Conservation (phyloP, 768 basidiomycete genomes). For the Mycena haematopus region DNA sequence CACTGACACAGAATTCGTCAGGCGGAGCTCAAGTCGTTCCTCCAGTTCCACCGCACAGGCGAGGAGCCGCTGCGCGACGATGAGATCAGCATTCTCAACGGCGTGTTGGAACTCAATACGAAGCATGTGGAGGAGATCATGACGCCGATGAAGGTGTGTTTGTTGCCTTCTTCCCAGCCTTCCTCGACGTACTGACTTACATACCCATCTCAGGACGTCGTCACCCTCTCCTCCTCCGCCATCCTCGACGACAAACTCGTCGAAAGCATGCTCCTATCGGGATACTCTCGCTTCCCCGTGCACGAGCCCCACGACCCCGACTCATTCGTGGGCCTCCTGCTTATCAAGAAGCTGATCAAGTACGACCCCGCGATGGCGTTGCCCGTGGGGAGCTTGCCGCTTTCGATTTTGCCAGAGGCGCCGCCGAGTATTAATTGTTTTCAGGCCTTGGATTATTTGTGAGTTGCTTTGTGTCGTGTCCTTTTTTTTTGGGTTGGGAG, state of each 20-base stretch:
- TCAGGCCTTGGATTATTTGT: constrained; percentile 80
- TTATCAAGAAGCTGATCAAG: neutral
- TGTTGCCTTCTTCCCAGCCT: neutral
- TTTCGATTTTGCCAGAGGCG: constrained; percentile 91
- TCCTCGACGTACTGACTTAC: neutral
- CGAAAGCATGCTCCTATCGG: neutral
- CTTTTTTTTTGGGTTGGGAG: too few relatives aligned
- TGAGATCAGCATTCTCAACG: constrained; percentile 82
- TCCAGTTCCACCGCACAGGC: constrained; percentile 79
- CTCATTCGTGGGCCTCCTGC: neutral
- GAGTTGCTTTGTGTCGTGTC: too few relatives aligned
- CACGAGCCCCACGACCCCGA: neutral
- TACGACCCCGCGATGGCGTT: constrained; percentile 87
- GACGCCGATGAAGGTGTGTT: constrained; percentile 74
- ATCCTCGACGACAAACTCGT: neutral
- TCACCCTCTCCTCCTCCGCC: neutral
- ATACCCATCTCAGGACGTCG: neutral
- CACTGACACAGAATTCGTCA: neutral
- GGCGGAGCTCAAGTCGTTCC: constrained; percentile 69
- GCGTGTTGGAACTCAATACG: constrained; percentile 77
- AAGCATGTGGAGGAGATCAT: constrained; percentile 71
- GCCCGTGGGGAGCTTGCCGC: constrained; percentile 74
- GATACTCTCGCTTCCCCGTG: neutral
- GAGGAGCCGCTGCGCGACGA: constrained; percentile 82
- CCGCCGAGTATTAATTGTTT: constrained; percentile 89